Evolutionary conservation across 2,329 filamentous ascomycete species (phyloP).

Genomic region (Ophiostoma sp.): DNA sequence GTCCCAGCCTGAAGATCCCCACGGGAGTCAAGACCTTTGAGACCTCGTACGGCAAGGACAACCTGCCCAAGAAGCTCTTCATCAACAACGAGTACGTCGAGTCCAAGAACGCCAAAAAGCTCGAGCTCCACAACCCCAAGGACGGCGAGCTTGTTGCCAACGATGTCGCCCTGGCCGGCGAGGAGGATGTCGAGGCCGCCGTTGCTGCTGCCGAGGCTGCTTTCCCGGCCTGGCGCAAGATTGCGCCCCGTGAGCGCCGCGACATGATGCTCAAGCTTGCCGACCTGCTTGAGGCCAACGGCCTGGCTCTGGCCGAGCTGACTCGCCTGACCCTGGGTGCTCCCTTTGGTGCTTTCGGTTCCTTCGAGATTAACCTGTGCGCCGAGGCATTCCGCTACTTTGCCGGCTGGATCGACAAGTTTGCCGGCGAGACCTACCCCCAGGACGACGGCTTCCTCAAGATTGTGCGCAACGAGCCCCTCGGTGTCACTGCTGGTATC

Average conservation of each 20-base stretch:
- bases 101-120: conserved; percentile 46
- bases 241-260: conserved; percentile 67
- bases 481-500: conserved; percentile 38
- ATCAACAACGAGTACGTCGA: conserved; percentile 43
- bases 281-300: conserved; percentile 43
- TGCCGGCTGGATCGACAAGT: conserved; percentile 44
- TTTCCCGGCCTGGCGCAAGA: conserved; percentile 75
- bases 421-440: conserved; percentile 42
- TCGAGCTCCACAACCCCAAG: conserved; percentile 51
- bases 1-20: conserved; percentile 30
- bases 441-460: conserved; percentile 50
- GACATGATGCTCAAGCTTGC: conserved; percentile 48
- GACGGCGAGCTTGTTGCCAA: conserved; percentile 52
- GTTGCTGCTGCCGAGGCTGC: conserved; percentile 69
- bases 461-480: conserved; percentile 41
- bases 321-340: conserved; percentile 43
- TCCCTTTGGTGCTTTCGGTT: conserved; percentile 43
- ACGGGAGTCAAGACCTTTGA: conserved; percentile 20
- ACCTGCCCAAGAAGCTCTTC: conserved; percentile 42
- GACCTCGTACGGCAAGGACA: conserved; percentile 36
- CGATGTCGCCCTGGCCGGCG: conserved; percentile 48
- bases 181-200: conserved; percentile 64
- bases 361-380: conserved; percentile 42
- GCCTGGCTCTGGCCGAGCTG: conserved; percentile 40
- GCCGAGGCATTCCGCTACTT: conserved; percentile 56